Evolutionary conservation across 2,329 filamentous ascomycete genomes (phyloP), one percentile per base, ranked within the genome.

Genomic region (Tolypocladium nubicola): DNA sequence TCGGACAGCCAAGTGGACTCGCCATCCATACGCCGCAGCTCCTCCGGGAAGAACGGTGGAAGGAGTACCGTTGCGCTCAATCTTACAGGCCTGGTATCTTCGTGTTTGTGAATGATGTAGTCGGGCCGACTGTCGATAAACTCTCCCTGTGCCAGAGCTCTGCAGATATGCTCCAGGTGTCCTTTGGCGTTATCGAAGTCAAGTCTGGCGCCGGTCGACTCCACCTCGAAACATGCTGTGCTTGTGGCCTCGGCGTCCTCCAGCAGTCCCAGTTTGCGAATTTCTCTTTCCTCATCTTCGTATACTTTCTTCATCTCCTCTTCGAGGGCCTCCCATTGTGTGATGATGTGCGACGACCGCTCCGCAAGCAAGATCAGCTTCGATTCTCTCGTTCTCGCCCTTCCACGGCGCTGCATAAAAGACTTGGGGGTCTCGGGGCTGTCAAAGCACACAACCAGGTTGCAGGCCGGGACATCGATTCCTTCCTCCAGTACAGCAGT

Each of bases 161-260:
- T 74, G 69, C 92, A 97, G 63, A 97, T 95, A 69, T 96, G 90
- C 52, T 88, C 77, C 1, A 97, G 78, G 68, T 94, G 90, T n/a
- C 78, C 71, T 53, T 86, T 82, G 1, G 90, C 88, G 62, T 88
- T 88, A 41, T 89, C 81, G 1, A 90, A 77, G 13, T 88, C 88
- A 16, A 97, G 73, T 14, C 83, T 71, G 0, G 89, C 90, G 5
- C 85, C 73, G 0, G 77, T 80, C 26, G 69, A 60, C 26, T 72
- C 59, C 6, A 80, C 70, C 19, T 65, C 62, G 52, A 79, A 73
- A n/a, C 38, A 66, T 0, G 59, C 53, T 4, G 60, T 56, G 39
- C 49, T 60, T 13, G 38, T 67, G 38, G 61, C 66, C 54, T 68
- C 67, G 0, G 63, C 61, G 2, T 79, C 73, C 61, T 89, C 84